Conservation (phyloP, 106 monocot species). For the Vanilla planifolia region DNA sequence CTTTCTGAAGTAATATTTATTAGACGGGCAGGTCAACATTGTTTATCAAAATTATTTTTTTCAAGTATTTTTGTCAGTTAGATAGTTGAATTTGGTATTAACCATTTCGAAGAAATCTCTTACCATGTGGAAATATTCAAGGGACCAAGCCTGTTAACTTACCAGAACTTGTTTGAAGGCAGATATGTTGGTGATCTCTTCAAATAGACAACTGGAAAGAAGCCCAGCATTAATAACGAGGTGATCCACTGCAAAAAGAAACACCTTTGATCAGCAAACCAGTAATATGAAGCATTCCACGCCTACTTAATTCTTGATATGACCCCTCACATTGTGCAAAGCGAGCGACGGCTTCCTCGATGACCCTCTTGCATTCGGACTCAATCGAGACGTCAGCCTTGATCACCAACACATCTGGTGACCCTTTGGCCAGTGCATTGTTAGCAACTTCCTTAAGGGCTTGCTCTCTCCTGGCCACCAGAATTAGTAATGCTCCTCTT, state of each 20-base stretch:
- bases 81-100: no score
- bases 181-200: slow-evolving; percentile 62
- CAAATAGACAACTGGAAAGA: slow-evolving; percentile 47
- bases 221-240: slow-evolving; percentile 55
- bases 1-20: no score
- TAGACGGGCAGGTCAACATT: no score
- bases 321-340: slow-evolving; percentile 48
- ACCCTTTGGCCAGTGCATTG: slow-evolving; percentile 21
- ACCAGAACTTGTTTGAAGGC: slow-evolving; percentile 61
- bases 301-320: not conserved
- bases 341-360: slow-evolving; percentile 40
- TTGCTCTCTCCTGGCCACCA: slow-evolving; percentile 50
- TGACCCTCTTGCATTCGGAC: slow-evolving; percentile 31
- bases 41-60: no score
- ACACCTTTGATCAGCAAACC: not conserved
- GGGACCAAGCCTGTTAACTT: not conserved
- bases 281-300: not conserved
- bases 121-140: no score
- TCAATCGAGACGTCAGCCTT: slow-evolving; percentile 36
- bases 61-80: no score
- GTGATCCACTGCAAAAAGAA: slow-evolving; percentile 47
- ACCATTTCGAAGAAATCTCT: no score
- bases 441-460: slow-evolving; percentile 33
- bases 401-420: slow-evolving; percentile 46
- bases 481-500: slow-evolving; percentile 51